Conservation (phyloP, 352 stramenopile species). For the Phytophthora citricola region DNA sequence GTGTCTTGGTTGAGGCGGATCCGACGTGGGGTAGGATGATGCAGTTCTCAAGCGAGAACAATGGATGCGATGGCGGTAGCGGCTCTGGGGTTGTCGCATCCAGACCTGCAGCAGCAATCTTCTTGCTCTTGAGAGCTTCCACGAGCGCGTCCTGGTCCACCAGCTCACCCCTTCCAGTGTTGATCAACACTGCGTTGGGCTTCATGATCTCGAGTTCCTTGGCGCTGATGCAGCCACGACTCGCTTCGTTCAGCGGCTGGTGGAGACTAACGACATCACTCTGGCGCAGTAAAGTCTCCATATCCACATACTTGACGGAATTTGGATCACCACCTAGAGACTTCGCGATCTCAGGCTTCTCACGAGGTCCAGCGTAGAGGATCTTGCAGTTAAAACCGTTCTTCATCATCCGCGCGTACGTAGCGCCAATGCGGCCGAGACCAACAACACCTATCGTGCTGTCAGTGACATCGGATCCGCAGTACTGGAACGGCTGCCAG, state of each 20-base stretch:
- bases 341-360: constrained; percentile 57
- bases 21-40: constrained; percentile 56
- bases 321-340: constrained; percentile 39
- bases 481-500: constrained; percentile 84
- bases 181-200: constrained; percentile 82
- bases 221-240: constrained; percentile 70
- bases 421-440: constrained; percentile 87
- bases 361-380: constrained; percentile 72
- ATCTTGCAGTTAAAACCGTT: constrained; percentile 83
- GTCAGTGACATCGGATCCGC: constrained; percentile 65
- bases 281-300: constrained; percentile 68
- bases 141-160: constrained; percentile 85
- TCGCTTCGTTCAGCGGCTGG: constrained; percentile 76
- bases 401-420: constrained; percentile 78
- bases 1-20: constrained; percentile 61
- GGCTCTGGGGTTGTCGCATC: constrained; percentile 93
- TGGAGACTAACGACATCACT: constrained; percentile 91
- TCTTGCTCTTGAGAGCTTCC: constrained; percentile 43
- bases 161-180: constrained; percentile 90
- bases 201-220: constrained; percentile 83
- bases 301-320: constrained; percentile 68
- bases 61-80: constrained; percentile 73
- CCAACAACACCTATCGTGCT: constrained; percentile 81
- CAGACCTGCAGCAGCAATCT: constrained; percentile 65
- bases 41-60: constrained; percentile 75